Conservation (phyloP, 2,329 filamentous ascomycete species). For the Thelonectria olida region DNA sequence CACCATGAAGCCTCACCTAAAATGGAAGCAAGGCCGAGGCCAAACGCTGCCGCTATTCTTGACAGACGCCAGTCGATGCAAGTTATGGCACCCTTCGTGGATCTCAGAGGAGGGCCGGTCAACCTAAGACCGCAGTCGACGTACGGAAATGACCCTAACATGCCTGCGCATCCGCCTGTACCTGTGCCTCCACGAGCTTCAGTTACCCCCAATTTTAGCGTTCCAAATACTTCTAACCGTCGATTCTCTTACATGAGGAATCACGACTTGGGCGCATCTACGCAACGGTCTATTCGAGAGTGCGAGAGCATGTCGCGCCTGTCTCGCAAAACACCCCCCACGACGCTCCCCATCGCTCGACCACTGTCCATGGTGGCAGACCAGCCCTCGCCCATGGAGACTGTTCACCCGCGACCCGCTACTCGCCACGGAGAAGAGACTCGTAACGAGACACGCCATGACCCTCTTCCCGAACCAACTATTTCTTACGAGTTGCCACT, state of each 20-base stretch:
- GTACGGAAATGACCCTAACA: conserved; percentile 25
- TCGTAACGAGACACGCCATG: conserved; percentile 23
- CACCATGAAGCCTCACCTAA: conserved; percentile 34
- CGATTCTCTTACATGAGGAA: conserved; percentile 55
- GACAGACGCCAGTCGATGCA: conserved; percentile 64
- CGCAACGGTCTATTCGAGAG: conserved; percentile 24
- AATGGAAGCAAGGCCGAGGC: conserved; percentile 54
- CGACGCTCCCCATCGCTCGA: conserved; percentile 57
- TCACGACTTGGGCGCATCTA: conserved; percentile 27
- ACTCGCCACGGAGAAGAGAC: conserved; percentile 41
- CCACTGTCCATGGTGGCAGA: conserved; percentile 65
- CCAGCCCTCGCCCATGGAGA: conserved; percentile 54
- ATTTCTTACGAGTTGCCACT: conserved; percentile 27
- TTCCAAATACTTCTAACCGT: conserved; percentile 56
- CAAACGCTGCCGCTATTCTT: conserved; percentile 61
- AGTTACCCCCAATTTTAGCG: conserved; percentile 61
- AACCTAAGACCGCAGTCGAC: conserved; percentile 35
- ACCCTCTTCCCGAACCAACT: conserved; percentile 24
- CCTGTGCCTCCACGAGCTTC: conserved; percentile 16
- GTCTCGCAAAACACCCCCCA: conserved; percentile 48
- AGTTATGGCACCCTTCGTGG: conserved; percentile 53
- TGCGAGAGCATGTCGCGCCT: conserved; percentile 27
- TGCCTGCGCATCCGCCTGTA: neutral
- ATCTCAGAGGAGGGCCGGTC: conserved; percentile 45
- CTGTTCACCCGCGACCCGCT: conserved; percentile 41